Percentiles rank a stretch among this genome's conserved stretches.
These are phyloP conservation scores for Aspergillus brasiliensis DNA, from an alignment of 2,329 filamentous ascomycete genomes.

Conservation along the genomic window DNA sequence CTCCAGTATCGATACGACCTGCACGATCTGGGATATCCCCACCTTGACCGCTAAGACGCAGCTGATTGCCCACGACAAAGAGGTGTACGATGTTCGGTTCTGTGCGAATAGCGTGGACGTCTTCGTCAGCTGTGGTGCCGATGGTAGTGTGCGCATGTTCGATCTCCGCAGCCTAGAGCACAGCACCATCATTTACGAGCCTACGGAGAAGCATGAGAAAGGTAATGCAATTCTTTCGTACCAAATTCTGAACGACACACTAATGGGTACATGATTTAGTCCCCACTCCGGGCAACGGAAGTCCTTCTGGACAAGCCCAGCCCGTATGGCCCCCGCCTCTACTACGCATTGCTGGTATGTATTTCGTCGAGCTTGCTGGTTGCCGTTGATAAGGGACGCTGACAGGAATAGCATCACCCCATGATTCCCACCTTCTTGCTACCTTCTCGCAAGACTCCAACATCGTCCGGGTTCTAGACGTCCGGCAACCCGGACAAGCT, in stretches of 20 bases:
- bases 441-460: constrained; percentile 95
- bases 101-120: constrained; percentile 98
- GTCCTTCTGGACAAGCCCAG: constrained; percentile 70
- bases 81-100: constrained; percentile 97
- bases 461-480: constrained; percentile 90
- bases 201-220: constrained; percentile 76
- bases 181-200: constrained; percentile 98
- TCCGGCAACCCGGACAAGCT: constrained; percentile 92
- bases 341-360: constrained; percentile 47
- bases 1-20: constrained; percentile 97
- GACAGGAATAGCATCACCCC: constrained; percentile 70
- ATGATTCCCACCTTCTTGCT: constrained; percentile 93
- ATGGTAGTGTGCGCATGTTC: constrained; percentile 98
- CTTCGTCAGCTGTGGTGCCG: constrained; percentile 95
- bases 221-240: constrained; percentile 50
- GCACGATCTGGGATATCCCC: constrained; percentile 99
- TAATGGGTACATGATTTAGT: constrained; percentile 30
- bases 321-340: constrained; percentile 61
- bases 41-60: constrained; percentile 97
- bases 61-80: constrained; percentile 96
- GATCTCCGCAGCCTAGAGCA: constrained; percentile 94
- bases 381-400: constrained; percentile 4
- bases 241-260: neutral
- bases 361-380: neutral
- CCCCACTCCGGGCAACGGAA: constrained; percentile 53